A percentile compares a stretch with the other conserved stretches of the same genome.
phyloP scores from a whole-genome alignment of 768 basidiomycete genomes.

The Inosperma sp. region DNA sequence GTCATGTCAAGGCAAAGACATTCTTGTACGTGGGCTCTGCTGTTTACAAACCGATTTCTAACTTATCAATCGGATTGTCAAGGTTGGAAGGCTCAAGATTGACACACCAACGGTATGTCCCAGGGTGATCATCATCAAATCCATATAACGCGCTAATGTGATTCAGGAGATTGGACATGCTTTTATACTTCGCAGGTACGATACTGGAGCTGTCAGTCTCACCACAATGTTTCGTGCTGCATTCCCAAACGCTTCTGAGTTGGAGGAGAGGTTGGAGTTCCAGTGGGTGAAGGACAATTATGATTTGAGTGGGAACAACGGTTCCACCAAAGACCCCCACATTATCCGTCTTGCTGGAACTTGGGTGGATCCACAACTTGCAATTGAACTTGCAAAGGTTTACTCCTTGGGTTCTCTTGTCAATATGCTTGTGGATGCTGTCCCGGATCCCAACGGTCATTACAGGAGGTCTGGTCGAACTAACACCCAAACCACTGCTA shows the following conservation, averaged over 20 bases:
- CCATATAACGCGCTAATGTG: conserved; percentile 15
- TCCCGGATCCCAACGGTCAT: conserved; percentile 69
- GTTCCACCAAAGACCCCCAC: conserved; percentile 51
- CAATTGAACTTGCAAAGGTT: conserved; percentile 58
- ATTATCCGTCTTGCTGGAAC: conserved; percentile 82
- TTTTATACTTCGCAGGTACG: conserved; percentile 90
- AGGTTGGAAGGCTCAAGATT: conserved; percentile 90
- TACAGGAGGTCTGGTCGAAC: conserved; percentile 69
- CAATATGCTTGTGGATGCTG: conserved; percentile 60
- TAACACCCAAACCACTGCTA: conserved; percentile 24
- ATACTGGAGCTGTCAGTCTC: conserved; percentile 86
- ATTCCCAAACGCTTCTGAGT: conserved; percentile 75
- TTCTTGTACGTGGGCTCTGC: conserved; percentile 52
- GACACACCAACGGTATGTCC: conserved; percentile 66
- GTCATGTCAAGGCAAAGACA: conserved; percentile 80
- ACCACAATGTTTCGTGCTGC: conserved; percentile 97
- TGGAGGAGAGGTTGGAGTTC: conserved; percentile 73
- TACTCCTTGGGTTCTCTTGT: conserved; percentile 65
- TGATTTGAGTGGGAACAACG: conserved; percentile 76
- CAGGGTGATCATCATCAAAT: conserved; percentile 7
- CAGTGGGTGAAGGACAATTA: conserved; percentile 78
- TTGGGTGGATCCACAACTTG: conserved; percentile 71
- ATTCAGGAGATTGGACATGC: conserved; percentile 73
- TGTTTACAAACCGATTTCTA: conserved; percentile 3
- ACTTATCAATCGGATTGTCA: conserved; percentile 11